Evolutionary conservation across 2,329 filamentous ascomycete genomes (phyloP), one percentile per base, ranked within the genome.

Genomic region (Aspergillus jensenii): DNA sequence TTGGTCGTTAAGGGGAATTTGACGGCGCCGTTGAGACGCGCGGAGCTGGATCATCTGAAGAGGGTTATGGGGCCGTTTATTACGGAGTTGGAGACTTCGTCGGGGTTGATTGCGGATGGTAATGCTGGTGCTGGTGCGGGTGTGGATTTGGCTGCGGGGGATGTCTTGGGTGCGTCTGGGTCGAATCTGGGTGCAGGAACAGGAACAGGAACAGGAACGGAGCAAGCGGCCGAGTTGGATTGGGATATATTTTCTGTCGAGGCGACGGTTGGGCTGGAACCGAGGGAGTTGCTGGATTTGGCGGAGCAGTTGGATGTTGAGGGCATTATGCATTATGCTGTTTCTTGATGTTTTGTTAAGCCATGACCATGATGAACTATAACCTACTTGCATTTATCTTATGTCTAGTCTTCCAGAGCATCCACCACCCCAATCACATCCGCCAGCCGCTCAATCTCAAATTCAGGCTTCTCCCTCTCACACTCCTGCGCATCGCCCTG

Each of bases 1-100:
- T 65, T 78, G 19, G 74, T 76, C 6, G 53, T 67, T 1, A 76
- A 76, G 25, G 75, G 75, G 0, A 78, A 73, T 49, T 53, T 76
- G 0, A 71, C 75, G 0, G 75, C 76, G 3, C 75, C 74, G 1
- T 55, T 78, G 0, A 66, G 76, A 2, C 74, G 71, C 37, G 67
- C 71, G 1, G 76, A 78, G 15, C 66, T 78, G 14, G 23, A 33
- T 37, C 35, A 37, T 37, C 4, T 37, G 12, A 37, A 37, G 35
- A 14, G 35, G 0, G 35, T 37, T 2, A n/a, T 37, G 35, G 35
- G 35, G 35, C 35, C 35, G 12, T n/a, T 37, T 37, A 37, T 31
- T 11, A 9, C 27, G 27, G 27, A 31, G 27, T 31, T 31, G 27
- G 21, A 21, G 21, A 21, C 21, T 21, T 9, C 27, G 27, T 25